phyloP scores from a whole-genome alignment of 306 rosid genomes.

The barrel medic (Medicago truncatula) region MtrunA17r5.0-ANR NC_053048.1:36963001-36963500 shows the following conservation, averaged over 20 bases:
- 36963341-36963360: not conserved
- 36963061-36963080: conserved; percentile 30
- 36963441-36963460: no score
- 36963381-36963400: conserved; percentile 17
- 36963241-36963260: conserved; percentile 84
- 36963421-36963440: no score
- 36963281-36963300: conserved; percentile 79
- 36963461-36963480: no score
- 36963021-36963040: conserved; percentile 18
- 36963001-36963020: conserved; percentile 11
- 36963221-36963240: conserved; percentile 54
- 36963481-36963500: no score
- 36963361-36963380: not conserved
- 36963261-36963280: conserved; percentile 83
- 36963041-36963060: conserved; percentile 20
- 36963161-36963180: conserved; percentile 34
- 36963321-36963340: conserved; percentile 12
- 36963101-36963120: conserved; percentile 8
- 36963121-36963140: conserved; percentile 18
- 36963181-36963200: conserved; percentile 20
- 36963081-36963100: conserved; percentile 15
- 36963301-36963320: conserved; percentile 14
- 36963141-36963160: conserved; percentile 19
- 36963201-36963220: conserved; percentile 29
- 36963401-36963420: conserved; percentile 15